Evolutionary conservation across 768 basidiomycete species (phyloP).

Genomic region (Cyclocybe aegerita): DNA sequence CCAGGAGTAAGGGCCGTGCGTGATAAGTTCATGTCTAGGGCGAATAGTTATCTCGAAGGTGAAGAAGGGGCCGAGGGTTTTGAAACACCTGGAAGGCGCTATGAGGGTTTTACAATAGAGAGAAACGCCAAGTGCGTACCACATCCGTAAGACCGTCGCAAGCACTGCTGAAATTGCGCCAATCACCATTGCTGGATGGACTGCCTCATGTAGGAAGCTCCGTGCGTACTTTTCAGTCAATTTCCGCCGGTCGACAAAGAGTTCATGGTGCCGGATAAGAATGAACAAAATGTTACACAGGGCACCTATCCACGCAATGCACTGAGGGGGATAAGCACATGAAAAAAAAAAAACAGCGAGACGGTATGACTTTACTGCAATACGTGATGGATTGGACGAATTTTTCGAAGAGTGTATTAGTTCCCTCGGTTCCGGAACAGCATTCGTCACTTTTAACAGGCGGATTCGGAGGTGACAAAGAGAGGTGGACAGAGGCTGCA

Average conservation of each 20-base stretch:
- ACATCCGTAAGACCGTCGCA: constrained; percentile 28
- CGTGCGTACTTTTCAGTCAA: background rate
- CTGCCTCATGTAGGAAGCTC: constrained; percentile 4
- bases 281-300: constrained; percentile 15
- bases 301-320: constrained; percentile 29
- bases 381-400: constrained; percentile 36
- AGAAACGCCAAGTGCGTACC: constrained; percentile 18
- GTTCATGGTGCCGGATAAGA: constrained; percentile 2
- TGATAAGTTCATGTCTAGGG: constrained; percentile 39
- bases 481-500: constrained; percentile 33
- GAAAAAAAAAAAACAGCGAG: background rate
- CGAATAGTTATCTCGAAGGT: constrained; percentile 44
- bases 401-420: constrained; percentile 32
- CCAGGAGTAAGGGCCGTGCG: constrained; percentile 42
- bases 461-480: constrained; percentile 38
- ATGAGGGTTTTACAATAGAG: background rate
- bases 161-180: constrained; percentile 24
- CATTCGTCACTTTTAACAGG: constrained; percentile 33
- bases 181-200: constrained; percentile 21
- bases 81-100: constrained; percentile 31
- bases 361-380: constrained; percentile 30
- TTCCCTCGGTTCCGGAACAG: constrained; percentile 25
- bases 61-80: constrained; percentile 38
- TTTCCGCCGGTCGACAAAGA: constrained; percentile 7
- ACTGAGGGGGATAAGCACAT: constrained; percentile 13